These are phyloP conservation scores for Alternaria tenuissima DNA, from an alignment of 2,329 filamentous ascomycete species.

Conservation along the genomic window DNA sequence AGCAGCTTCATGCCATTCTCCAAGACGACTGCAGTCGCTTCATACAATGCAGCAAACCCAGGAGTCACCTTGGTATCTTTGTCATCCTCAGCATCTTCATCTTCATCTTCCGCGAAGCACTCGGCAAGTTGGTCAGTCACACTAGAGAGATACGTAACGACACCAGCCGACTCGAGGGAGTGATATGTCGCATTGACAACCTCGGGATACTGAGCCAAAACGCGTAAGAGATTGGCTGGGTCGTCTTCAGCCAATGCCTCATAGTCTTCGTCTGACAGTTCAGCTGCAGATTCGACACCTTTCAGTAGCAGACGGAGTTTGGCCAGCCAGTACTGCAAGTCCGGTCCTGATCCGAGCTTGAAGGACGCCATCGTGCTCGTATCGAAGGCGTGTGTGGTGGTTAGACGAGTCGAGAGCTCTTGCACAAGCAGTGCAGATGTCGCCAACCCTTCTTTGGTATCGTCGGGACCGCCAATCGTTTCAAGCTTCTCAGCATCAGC, in stretches of 20 bases:
- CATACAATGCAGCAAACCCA: constrained; percentile 34
- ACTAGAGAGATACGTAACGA: constrained; percentile 39
- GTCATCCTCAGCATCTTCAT: constrained; percentile 12
- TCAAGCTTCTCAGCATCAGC: constrained; percentile 29
- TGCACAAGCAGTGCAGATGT: constrained; percentile 39
- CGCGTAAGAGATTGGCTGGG: constrained; percentile 34
- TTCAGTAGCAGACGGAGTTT: constrained; percentile 31
- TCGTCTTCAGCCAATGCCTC: constrained; percentile 35
- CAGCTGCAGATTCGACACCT: constrained; percentile 9
- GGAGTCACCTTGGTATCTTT: constrained; percentile 15
- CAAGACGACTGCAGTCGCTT: constrained; percentile 39
- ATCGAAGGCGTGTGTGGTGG: constrained; percentile 38
- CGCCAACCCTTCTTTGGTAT: constrained; percentile 23
- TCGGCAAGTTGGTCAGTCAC: constrained; percentile 37
- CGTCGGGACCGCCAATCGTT: constrained; percentile 25
- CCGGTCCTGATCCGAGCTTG: constrained; percentile 39
- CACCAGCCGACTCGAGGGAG: constrained; percentile 38
- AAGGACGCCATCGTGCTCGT: constrained; percentile 35
- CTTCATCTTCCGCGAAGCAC: constrained; percentile 31
- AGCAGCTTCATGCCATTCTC: constrained; percentile 44
- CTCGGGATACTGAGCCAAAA: constrained; percentile 44
- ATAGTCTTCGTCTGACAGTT: constrained; percentile 35
- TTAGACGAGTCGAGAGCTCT: constrained; percentile 36
- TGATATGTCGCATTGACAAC: constrained; percentile 35
- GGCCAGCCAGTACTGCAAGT: constrained; percentile 44